Conservation (phyloP, 2,329 filamentous ascomycete genomes). For the Pestalotiopsis sp. region DNA sequence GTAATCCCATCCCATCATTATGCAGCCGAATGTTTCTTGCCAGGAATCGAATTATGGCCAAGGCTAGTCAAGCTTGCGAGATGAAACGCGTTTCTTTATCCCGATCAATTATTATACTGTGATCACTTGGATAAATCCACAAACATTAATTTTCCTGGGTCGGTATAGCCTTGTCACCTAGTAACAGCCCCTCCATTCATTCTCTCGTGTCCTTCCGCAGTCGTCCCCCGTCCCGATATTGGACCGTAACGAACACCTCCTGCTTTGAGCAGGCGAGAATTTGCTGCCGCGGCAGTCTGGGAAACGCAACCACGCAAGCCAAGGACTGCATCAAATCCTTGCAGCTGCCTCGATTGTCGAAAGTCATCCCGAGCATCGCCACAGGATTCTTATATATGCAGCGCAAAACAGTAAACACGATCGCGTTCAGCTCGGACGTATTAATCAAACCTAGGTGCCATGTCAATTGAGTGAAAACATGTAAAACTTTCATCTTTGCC, state of each 20-base stretch:
- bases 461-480: too few species aligned
- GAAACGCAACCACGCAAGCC: constrained; percentile 1
- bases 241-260: constrained; percentile 10
- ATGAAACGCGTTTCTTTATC: neutral
- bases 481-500: too few species aligned
- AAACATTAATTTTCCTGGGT: neutral
- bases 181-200: neutral
- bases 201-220: constrained; percentile 11
- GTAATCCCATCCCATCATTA: neutral
- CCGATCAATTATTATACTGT: neutral
- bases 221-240: constrained; percentile 8
- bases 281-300: neutral
- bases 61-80: constrained; percentile 7
- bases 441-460: neutral
- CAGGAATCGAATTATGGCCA: neutral
- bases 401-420: neutral
- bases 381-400: neutral
- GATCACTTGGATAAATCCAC: neutral
- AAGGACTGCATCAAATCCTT: neutral
- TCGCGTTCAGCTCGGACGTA: neutral
- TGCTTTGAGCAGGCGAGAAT: constrained; percentile 11
- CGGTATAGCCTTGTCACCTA: neutral
- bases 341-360: constrained; percentile 3
- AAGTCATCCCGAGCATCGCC: neutral
- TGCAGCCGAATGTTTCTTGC: neutral